Percentiles rank a stretch among this genome's conserved stretches.
Evolutionary conservation across 2,329 filamentous ascomycete genomes (phyloP).

Genomic region (Neonectria punicea): DNA sequence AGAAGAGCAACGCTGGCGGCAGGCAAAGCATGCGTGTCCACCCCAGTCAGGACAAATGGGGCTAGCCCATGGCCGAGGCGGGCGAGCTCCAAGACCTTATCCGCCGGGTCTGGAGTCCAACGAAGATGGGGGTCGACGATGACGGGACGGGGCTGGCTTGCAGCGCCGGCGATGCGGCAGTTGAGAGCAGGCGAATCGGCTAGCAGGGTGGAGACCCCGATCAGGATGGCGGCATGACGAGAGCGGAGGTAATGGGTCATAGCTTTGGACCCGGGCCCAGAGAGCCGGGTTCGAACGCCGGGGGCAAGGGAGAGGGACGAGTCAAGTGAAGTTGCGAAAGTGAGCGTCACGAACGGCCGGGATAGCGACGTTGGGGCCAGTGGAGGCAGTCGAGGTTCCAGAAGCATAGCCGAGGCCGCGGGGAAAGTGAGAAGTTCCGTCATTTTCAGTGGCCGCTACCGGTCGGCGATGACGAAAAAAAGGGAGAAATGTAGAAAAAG

Average conservation of each 20-base stretch:
- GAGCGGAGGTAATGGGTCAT: slow-evolving; percentile 94
- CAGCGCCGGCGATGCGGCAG: slow-evolving; percentile 74
- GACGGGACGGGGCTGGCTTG: slow-evolving; percentile 81
- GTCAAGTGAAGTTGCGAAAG: slow-evolving; percentile 92
- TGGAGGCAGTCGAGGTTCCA: slow-evolving; percentile 49
- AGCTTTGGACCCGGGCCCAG: slow-evolving; percentile 83
- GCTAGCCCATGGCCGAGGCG: slow-evolving; percentile 73
- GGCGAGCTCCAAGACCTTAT: slow-evolving; percentile 74
- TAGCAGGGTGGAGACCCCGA: slow-evolving; percentile 85
- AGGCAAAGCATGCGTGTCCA: slow-evolving; percentile 55
- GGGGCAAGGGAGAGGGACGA: slow-evolving; percentile 79
- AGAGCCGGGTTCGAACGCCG: slow-evolving; percentile 83
- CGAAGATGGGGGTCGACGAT: slow-evolving; percentile 82
- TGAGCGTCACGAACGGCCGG: slow-evolving; percentile 76
- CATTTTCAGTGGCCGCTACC: slow-evolving; percentile 39
- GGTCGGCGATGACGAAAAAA: background rate
- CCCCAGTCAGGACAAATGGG: slow-evolving; percentile 75
- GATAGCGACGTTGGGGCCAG: slow-evolving; percentile 1
- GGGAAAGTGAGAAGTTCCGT: slow-evolving; percentile 49
- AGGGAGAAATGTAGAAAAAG: background rate
- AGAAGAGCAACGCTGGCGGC: slow-evolving; percentile 55
- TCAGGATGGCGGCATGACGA: slow-evolving; percentile 83
- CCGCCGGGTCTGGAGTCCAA: slow-evolving; percentile 71
- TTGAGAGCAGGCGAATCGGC: slow-evolving; percentile 89
- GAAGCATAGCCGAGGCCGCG: slow-evolving; percentile 43